Base-by-base conservation (phyloP, 2,329 filamentous ascomycete genomes). In the Aspergillus sp. region DNA sequence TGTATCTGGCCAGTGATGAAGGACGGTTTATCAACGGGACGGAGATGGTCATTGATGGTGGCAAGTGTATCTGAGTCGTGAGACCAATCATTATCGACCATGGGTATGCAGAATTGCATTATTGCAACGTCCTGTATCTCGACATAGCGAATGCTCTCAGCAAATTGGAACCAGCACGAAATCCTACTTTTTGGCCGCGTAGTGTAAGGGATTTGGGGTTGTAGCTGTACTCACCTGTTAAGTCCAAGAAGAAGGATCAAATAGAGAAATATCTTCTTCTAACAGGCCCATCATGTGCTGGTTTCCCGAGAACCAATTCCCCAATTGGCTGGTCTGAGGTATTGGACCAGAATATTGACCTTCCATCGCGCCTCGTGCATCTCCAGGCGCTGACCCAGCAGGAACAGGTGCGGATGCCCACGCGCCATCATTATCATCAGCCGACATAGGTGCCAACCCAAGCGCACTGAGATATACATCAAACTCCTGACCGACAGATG, bases 1-100 rank as follows among this genome's bases (percentile, higher is more conserved):
- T 88, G 17, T 92, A 89, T 70, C 73, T 92, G 49, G 88, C 87
- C 2, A 90, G 87, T 61, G 87, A 91, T 28, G 90, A 92, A 69
- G 87, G 87, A 0, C 82, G 79, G 3, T 91, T 92, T 67, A 85
- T 92, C 63, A 91, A 89, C 0, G 90, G 89, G 0, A 82, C 88
- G n/a, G 88, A 89, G 63, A 78, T 91, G 63, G 85, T 90, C 56
- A 84, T 89, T 47, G 85, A 87, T 75, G 85, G 85, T 43, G 83
- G 83, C 28, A 79, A 77, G 62, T 76, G 74, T 66, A 71, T 77
- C 55, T 77, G 67, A 62, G n/a, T 19, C 4, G 19, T 13, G 12
- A 32, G 21, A 17, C 9, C 15, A n/a, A 3, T 17, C 15, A 38
- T 13, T 7, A 9, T 3, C n/a, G 15, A 7, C 7, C 5, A 36